Base-by-base conservation (phyloP, 306 rosid species). In the Quercus ilex region DNA sequence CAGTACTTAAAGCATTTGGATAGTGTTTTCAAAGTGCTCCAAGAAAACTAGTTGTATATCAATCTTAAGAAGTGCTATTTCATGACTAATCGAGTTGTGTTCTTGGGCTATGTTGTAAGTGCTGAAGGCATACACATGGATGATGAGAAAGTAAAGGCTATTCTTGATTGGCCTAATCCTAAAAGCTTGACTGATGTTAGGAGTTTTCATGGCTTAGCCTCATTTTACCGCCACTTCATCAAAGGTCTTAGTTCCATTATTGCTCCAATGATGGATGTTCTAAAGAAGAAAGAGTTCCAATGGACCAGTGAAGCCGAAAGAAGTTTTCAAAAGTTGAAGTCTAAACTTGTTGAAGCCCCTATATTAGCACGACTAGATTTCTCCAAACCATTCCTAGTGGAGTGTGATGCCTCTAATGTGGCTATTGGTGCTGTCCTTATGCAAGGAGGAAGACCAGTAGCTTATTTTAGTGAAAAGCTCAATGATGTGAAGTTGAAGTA, bases 131-230 rank as follows among this genome's bases (percentile, higher is more conserved):
- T 80, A 3, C 12, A 19, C 19, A 17, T 80, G 10, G 71, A 80
- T 52, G 21, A 67, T 2, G 38, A 5, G 38, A 33, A 33, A 33
- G n/a, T 49, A 5, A 65, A 74, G 28, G 30, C 76, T 17, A 69
- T 75, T 14, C 25, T 62, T 26, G 55, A 15, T 10, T 68, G 57
- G 77, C 71, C 55, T 13, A 20, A 25, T 1, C 77, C 10, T 1
- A 69, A 1, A 5, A 20, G 55, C 2, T 18, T 5, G 23, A 19
- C 0, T 2, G 35, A 75, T 4, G 49, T 75, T 5, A 11, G 64
- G 4, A 81, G 76, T 26, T 80, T 80, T 19, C 52, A 80, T 74
- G 79, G 75, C 9, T 43, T 80, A 17, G 80, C 74, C 1, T 75
- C 49, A 14, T 81, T 75, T 6, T 69, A 69, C 52, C 26, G 51